A percentile compares a stretch with the other conserved stretches of the same genome.
phyloP scores from a whole-genome alignment of 805 yeast species.

The Ogataea pilisensis region DNA sequence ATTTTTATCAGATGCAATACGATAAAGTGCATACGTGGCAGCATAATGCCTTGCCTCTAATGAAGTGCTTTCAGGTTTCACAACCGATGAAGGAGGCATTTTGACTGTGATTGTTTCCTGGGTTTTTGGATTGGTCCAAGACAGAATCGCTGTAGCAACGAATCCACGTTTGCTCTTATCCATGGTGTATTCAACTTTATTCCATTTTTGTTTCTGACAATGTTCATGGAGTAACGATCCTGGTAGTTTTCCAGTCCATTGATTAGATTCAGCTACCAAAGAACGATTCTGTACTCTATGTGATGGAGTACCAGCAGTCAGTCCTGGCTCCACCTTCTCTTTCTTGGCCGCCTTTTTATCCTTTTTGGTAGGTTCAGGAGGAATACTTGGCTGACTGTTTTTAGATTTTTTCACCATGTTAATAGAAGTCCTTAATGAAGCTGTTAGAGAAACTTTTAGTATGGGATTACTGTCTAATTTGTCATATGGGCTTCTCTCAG shows the following conservation, averaged over 20 bases:
- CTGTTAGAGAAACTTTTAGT: too few species aligned
- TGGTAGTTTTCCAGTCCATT: constrained; percentile 96
- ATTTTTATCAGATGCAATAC: constrained; percentile 77
- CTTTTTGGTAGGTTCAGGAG: too few species aligned
- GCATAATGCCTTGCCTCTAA: constrained; percentile 87
- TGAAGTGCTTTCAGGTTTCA: constrained; percentile 71
- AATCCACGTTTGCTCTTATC: constrained; percentile 45
- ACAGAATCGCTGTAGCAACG: constrained; percentile 58
- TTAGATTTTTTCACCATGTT: too few species aligned
- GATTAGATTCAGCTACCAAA: constrained; percentile 61
- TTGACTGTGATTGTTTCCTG: constrained; percentile 56
- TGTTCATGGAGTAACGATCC: constrained; percentile 80
- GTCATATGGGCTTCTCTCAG: too few species aligned
- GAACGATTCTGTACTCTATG: constrained; percentile 31
- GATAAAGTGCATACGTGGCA: constrained; percentile 82
- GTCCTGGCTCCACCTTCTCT: not conserved
- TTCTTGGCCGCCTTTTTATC: constrained; percentile 16
- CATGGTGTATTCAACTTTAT: constrained; percentile 76
- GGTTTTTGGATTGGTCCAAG: constrained; percentile 79
- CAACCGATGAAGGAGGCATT: constrained; percentile 49
- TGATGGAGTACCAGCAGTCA: constrained; percentile 1
- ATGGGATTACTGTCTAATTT: too few species aligned
- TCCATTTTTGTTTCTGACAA: constrained; percentile 88
- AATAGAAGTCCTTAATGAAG: too few species aligned
- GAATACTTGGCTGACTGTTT: too few species aligned